Conservation (phyloP, 1,284 basidiomycete genomes). For the Psilocybe mexicana region DNA sequence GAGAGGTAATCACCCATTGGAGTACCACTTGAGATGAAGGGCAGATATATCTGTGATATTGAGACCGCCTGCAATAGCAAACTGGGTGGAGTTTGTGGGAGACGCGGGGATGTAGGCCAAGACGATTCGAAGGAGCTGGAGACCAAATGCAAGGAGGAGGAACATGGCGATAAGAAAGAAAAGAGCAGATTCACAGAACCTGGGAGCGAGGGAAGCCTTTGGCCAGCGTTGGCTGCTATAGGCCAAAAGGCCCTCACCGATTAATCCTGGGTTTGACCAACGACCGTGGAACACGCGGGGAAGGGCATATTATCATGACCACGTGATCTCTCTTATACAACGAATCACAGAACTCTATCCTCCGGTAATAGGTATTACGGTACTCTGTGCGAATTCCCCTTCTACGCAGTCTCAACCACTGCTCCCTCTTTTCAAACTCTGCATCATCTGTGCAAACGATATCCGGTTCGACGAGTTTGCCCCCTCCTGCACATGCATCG, state of each 20-base stretch:
- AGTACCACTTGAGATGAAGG: constrained; percentile 65
- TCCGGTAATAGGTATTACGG: neutral
- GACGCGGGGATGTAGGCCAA: constrained; percentile 68
- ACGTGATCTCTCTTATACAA: neutral
- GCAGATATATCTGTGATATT: constrained; percentile 59
- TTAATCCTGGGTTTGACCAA: neutral
- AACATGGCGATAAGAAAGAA: constrained; percentile 13
- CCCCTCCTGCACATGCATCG: constrained; percentile 83
- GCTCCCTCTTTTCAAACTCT: constrained; percentile 42
- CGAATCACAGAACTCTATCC: neutral
- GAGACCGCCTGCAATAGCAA: constrained; percentile 45
- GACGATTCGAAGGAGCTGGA: constrained; percentile 15
- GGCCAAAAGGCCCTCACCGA: constrained; percentile 1
- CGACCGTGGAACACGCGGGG: constrained; percentile 7
- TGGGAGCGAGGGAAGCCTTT: constrained; percentile 4
- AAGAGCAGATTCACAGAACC: constrained; percentile 3
- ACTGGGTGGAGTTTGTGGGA: constrained; percentile 66
- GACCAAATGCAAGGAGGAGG: neutral
- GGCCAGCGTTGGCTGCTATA: neutral
- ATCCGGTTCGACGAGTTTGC: constrained; percentile 73
- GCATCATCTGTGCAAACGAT: constrained; percentile 48
- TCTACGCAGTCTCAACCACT: constrained; percentile 5
- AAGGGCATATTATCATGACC: neutral
- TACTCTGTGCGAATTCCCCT: neutral
- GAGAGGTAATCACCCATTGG: constrained; percentile 41